Percentiles rank a stretch among this genome's conserved stretches.
Evolutionary conservation across 768 basidiomycete genomes (phyloP).

Genomic region (Rhodotorula paludigena): DNA sequence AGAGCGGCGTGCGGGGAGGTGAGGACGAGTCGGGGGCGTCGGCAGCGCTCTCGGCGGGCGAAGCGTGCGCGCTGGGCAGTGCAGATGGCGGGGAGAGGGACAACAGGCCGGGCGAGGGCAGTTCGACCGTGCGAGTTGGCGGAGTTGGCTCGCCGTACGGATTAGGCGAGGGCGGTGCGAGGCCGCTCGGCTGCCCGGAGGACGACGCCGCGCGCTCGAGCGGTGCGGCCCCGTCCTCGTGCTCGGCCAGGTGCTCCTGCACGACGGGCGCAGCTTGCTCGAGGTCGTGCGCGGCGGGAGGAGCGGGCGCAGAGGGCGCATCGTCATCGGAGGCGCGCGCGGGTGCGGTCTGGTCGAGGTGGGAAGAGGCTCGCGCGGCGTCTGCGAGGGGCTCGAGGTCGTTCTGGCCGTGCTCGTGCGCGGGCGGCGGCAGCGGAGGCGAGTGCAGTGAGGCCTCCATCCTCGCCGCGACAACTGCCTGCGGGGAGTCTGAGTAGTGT

Average conservation of each 20-base stretch:
- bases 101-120: neutral
- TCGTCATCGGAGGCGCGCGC: neutral
- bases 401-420: neutral
- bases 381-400: neutral
- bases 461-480: no score
- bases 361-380: neutral
- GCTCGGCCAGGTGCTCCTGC: neutral
- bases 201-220: neutral
- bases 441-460: neutral
- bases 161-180: neutral
- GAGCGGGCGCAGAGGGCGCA: neutral
- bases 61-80: neutral
- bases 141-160: conserved; percentile 21
- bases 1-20: neutral
- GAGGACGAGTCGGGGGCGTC: neutral
- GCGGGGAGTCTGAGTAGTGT: no score
- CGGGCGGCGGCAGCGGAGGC: neutral
- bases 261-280: neutral
- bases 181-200: neutral
- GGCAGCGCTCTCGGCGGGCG: neutral
- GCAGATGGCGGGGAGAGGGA: neutral
- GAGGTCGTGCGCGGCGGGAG: neutral
- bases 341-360: conserved; percentile 6
- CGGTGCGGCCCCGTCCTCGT: neutral
- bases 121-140: neutral